Evolutionary conservation across 805 yeast species (phyloP), one percentile per base, ranked within the genome.

Genomic region (Tetrapisispora fleetii): DNA sequence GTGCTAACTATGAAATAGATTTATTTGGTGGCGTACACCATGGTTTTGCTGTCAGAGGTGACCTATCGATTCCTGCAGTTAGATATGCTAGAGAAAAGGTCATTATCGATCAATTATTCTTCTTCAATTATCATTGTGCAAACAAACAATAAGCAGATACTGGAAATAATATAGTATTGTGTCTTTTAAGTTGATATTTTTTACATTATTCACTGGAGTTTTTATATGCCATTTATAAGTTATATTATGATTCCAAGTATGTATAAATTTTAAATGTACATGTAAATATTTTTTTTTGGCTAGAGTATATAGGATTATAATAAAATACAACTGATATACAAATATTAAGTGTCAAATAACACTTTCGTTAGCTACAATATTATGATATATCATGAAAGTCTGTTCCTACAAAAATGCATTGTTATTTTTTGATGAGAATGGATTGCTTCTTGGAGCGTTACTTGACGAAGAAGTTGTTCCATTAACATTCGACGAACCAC

Each of bases 31-130:
- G 83, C 48, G 82, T 77, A 22, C 22, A 62, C 3, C 97, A 90
- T 63, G 97, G 96, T 1, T 90, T 72, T 64, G 79, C 95, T 19
- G 80, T 77, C 40, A 83, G 85, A 68, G 95, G 95, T 49, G 95
- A 89, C 61, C 53, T 75, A 33, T 52, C 68, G 11, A 68, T 70
- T 50, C 82, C 83, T 21, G 62, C 56, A 33, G 77, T 76, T 49
- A 72, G 64, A 55, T 81, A 80, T 55, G 88, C 95, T 38, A 80
- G 75, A 64, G 84, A 83, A 52, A 83, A 82, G 71, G 72, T 81
- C 2, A 67, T 83, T 38, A 40, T 30, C 8, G 74, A 70, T 53
- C 73, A 68, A 54, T 41, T 68, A 10, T 52, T 56, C 49, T 65
- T 66, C 63, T 65, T 65, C 47, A 50, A 59, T 30, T 48, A 54